Base-by-base conservation (phyloP, 805 yeast genomes). In the Yamadazyma tumulicola region DNA sequence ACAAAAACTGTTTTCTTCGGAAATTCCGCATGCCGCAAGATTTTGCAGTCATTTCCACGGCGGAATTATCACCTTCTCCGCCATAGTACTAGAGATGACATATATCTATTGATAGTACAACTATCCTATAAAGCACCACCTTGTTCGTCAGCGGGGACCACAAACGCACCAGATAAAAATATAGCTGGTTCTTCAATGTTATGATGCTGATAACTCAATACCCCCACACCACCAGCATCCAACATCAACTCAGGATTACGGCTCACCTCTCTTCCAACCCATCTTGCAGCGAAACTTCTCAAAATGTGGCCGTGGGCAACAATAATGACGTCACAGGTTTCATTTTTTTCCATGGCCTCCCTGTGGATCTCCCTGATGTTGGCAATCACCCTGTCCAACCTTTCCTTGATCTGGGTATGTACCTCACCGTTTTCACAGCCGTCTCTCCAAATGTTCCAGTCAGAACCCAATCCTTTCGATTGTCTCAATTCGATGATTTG, bases 161-260 rank as follows among this genome's bases (percentile, higher is more conserved):
- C 67, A 48, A 86, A 87, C 0, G 94, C 91, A 31, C 95, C 95
- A 3, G 95, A 84, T 39, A 91, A 68, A 32, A 71, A 76, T 38
- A 91, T 57, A 0, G 96, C 96, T 3, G 97, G 97, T 61, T 91
- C 97, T 24, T 81, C 72, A 37, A 85, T 72, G 55, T 72, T 79
- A 52, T 81, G 79, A 57, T 89, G 97, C 50, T 86, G 94, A 58
- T 89, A 89, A 45, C 93, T 79, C 52, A 91, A 67, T 2, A 88
- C 95, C 42, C 96, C 96, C 26, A 87, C 85, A 27, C 96, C 97
- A 45, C 97, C 96, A 18, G 97, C 95, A 55, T 91, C 96, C 47
- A 91, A 67, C 57, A 91, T 67, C 57, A 88, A 80, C 46, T 81
- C 77, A 7, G 96, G 96, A 55, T 89, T 85, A 30, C 55, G 63